Evolutionary conservation across 176 grass and related monocot genomes (phyloP), one percentile per base, ranked within the genome.

Genomic region (Oryza punctata): DNA sequence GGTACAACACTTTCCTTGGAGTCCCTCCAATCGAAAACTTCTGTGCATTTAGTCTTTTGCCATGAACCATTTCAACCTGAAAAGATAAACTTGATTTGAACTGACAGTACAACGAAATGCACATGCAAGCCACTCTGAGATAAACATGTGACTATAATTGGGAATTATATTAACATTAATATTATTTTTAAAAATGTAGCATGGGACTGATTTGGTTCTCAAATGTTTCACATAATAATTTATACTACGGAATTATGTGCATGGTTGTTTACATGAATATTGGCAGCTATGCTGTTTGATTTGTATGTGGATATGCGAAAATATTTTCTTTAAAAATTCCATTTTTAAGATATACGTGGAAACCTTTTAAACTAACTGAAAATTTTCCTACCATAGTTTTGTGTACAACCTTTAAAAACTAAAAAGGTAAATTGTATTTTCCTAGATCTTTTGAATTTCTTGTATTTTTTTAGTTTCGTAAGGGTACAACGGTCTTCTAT

Each of bases 51-150:
- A 96, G 83, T 75, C 93, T 90, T 85, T 99, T 99, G 73, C 89
- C 90, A 83, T 89, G 87, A 49, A 99, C 89, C 96, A 99, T 94
- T 85, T 99, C 96, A 87, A 98, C 96, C 96, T 98, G 89, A 77
- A 77, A 52, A 76, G 52, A 46, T 23, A 3, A 54, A 68, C 73
- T 18, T 82, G 23, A 6, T 57, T 78, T 37, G 12, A 76, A 63
- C n/a, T 63, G 44, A 49, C 14, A 13, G 14, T 28, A 30, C 45
- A 72, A 37, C 63, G 21, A 25, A 79, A 88, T 79, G 37, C 38
- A 80, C 71, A 63, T 35, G 63, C n/a, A 25, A 77, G 41, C 10
- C 61, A 57, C 33, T 24, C 15, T 49, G 38, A 35, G 69, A 75
- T 49, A 78, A 14, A 79, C 6, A 2, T 0, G 7, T 37, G 50